A percentile compares a stretch with the other conserved stretches of the same genome.
phyloP scores from a whole-genome alignment of 1,284 basidiomycete species.

The Ceratobasidium sp. region DNA sequence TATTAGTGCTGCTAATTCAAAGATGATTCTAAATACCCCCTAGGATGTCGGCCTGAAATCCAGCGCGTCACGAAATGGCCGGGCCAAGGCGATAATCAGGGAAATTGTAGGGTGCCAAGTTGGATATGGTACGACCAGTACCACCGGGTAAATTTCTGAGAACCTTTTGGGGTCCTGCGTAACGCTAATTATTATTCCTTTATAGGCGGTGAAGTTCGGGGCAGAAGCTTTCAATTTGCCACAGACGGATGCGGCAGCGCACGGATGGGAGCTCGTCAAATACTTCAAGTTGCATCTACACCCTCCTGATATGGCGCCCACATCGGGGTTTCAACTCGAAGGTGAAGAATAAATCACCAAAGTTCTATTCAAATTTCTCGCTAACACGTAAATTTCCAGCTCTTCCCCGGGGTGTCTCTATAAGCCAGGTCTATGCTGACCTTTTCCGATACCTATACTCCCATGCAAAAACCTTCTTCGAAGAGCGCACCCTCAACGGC shows the following conservation, averaged over 20 bases:
- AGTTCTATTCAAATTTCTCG: no score
- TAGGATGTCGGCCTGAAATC: not conserved
- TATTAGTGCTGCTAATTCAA: not conserved
- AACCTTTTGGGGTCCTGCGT: not conserved
- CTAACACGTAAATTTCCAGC: not conserved
- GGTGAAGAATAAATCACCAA: not conserved
- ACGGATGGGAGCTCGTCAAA: conserved; percentile 40
- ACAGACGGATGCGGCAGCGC: conserved; percentile 1
- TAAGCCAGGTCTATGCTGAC: conserved; percentile 22
- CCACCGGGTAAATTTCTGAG: conserved; percentile 11
- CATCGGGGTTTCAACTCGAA: not conserved
- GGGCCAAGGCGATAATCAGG: not conserved
- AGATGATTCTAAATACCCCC: no score
- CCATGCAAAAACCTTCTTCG: conserved; percentile 34
- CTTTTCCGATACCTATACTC: conserved; percentile 28
- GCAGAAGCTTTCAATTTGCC: conserved; percentile 18
- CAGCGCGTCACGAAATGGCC: conserved; percentile 41
- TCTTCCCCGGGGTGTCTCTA: conserved; percentile 1
- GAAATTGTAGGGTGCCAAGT: conserved; percentile 28
- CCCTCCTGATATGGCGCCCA: conserved; percentile 9
- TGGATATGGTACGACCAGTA: conserved; percentile 40
- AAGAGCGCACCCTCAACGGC: conserved; percentile 27
- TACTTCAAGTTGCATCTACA: conserved; percentile 44
- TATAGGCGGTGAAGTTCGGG: conserved; percentile 37
- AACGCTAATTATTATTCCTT: not conserved